Percentiles rank a stretch among this genome's conserved stretches.
These are phyloP conservation scores for Leccinum subgranulosum DNA, from an alignment of 768 basidiomycete species.

Conservation along the genomic window DNA sequence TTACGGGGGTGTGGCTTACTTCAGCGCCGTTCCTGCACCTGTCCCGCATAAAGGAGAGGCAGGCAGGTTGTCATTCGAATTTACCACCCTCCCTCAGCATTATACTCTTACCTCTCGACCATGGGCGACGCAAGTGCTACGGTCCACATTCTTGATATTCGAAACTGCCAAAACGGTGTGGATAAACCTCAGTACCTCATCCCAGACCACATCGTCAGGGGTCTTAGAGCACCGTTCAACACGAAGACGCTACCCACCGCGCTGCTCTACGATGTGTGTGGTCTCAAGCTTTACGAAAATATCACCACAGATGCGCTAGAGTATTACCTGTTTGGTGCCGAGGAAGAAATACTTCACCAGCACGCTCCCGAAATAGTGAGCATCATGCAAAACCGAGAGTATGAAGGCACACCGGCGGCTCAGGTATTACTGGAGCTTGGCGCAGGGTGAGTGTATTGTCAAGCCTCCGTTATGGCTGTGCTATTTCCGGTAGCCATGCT, in stretches of 20 bases:
- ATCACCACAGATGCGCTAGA: conserved; percentile 76
- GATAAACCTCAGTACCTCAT: conserved; percentile 31
- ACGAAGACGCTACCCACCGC: conserved; percentile 73
- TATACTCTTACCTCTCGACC: neutral
- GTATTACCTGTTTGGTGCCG: conserved; percentile 90
- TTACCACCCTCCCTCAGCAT: neutral
- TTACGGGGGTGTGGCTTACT: conserved; percentile 11
- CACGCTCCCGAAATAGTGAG: conserved; percentile 73
- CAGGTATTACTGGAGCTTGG: conserved; percentile 86
- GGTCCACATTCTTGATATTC: conserved; percentile 22
- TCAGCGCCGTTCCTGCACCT: neutral
- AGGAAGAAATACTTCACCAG: conserved; percentile 77
- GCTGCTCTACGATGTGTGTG: conserved; percentile 83
- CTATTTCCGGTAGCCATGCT: neutral
- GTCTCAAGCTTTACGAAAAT: conserved; percentile 81
- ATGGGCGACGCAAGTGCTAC: conserved; percentile 23
- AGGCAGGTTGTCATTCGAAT: neutral
- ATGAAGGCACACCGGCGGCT: conserved; percentile 36
- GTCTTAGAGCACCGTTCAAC: conserved; percentile 52
- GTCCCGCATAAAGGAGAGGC: conserved; percentile 4
- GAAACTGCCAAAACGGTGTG: conserved; percentile 8
- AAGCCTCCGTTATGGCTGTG: neutral
- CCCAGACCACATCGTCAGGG: conserved; percentile 46
- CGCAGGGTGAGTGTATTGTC: conserved; percentile 65
- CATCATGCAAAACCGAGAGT: conserved; percentile 52